Percentiles rank a stretch among this genome's conserved stretches.
Evolutionary conservation across 257 asterid genomes (phyloP).

Genomic region (Solanum appendiculatum): DNA sequence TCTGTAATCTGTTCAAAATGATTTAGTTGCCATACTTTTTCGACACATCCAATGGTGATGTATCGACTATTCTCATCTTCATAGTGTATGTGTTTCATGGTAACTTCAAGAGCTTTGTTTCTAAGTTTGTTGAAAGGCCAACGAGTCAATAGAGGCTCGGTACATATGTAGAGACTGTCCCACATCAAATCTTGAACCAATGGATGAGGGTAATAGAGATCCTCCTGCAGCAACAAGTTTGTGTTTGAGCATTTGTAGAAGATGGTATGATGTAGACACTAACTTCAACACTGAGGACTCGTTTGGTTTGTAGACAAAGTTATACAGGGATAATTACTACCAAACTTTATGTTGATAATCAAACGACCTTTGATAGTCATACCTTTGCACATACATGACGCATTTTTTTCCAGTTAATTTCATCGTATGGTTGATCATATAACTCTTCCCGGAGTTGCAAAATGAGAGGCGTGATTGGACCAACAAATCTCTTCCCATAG

Average conservation of each 20-base stretch:
- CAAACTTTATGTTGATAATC: not conserved
- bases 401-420: constrained; percentile 48
- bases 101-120: constrained; percentile 48
- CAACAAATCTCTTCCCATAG: constrained; percentile 66
- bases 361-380: not conserved
- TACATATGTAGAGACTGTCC: constrained; percentile 46
- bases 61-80: constrained; percentile 71
- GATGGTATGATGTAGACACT: not conserved
- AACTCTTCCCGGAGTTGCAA: constrained; percentile 50
- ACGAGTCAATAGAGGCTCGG: constrained; percentile 62
- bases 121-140: constrained; percentile 67
- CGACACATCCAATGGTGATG: constrained; percentile 67
- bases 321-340: not conserved
- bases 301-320: not conserved
- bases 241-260: not conserved
- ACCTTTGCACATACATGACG: constrained; percentile 65
- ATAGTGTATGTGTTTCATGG: constrained; percentile 66
- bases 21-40: constrained; percentile 16
- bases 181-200: constrained; percentile 57
- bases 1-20: not conserved
- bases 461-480: constrained; percentile 60
- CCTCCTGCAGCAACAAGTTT: constrained; percentile 39
- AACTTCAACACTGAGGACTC: not conserved
- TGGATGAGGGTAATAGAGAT: constrained; percentile 66
- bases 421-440: constrained; percentile 45